phyloP scores from a whole-genome alignment of 768 basidiomycete species.

The Podaxis sp. region DNA sequence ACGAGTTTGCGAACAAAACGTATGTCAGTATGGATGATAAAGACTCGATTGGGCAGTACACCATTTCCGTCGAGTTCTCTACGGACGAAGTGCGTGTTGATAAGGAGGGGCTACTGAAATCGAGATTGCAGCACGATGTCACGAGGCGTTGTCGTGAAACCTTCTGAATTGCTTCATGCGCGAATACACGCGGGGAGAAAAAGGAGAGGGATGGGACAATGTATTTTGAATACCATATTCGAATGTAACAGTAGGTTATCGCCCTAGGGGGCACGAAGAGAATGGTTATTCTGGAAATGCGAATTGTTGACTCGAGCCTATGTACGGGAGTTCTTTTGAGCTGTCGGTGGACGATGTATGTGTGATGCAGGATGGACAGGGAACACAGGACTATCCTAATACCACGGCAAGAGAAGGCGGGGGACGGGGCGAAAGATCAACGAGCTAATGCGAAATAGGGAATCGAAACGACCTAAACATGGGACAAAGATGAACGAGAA shows the following conservation, averaged over 20 bases:
- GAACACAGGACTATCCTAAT: background rate
- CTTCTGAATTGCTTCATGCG: background rate
- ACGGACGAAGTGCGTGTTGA: slow-evolving; percentile 56
- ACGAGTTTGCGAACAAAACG: slow-evolving; percentile 50
- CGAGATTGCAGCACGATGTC: slow-evolving; percentile 23
- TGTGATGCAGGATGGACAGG: background rate
- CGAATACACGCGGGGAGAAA: background rate
- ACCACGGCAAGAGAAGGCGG: background rate
- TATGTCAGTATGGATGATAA: slow-evolving; percentile 36
- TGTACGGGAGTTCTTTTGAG: background rate
- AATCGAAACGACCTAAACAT: background rate
- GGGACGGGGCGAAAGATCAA: background rate
- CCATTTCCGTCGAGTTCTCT: slow-evolving; percentile 44
- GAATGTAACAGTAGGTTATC: background rate
- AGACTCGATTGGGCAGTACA: slow-evolving; percentile 39
- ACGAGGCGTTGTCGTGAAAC: background rate
- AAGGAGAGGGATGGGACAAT: background rate
- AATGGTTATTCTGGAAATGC: background rate
- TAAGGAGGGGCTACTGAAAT: slow-evolving; percentile 30
- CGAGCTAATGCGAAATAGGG: background rate
- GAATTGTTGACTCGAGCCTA: background rate
- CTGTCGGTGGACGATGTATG: background rate
- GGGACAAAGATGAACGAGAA: no score
- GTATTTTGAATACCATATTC: background rate
- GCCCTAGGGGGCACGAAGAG: background rate